Evolutionary conservation across 306 rosid genomes (phyloP), one percentile per base, ranked within the genome.

Genomic region (Psophocarpus tetragonolobus): DNA sequence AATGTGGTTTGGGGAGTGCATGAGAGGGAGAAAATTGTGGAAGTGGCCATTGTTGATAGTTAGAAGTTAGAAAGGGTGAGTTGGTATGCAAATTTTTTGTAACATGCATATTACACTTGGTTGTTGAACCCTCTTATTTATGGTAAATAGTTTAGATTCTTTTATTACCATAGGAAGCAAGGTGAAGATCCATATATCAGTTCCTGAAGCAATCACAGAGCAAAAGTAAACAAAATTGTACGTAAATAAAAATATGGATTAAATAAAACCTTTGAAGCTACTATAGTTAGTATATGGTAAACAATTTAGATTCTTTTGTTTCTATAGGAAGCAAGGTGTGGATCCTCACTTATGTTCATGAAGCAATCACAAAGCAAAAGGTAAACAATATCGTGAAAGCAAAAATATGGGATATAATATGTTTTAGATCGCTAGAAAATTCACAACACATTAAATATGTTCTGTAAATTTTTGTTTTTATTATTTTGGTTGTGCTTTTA

Each of bases 41-140:
- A 73, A 83, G 83, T 74, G 33, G 87, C 87, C 87, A 83, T 50
- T 50, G 57, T 83, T 68, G 76, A 41, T 41, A 9, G 47, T 13
- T 53, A 15, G 20, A 15, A n/a, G n/a, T n/a, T 63, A 32, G 44
- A 60, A 77, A 60, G 23, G 58, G 0, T 2, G 24, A 4, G 61
- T 30, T 68, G 38, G 26, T 50, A 29, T 66, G 38, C 2, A 24
- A 54, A 26, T 12, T 26, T 12, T 26, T 53, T 41, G 24, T 17
- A 68, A 53, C 53, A 5, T 79, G 71, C 21, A 70, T 45, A 70
- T 45, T 33, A 29, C 18, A 33, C 14, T 71, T 71, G 41, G 47
- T 71, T 15, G 32, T 41, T 54, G 44, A 15, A 4, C 11, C 32
- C 4, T n/a, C 18, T 21, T 66, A 66, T 66, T 10, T 66, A 78